A percentile compares a stretch with the other conserved stretches of the same genome.
Conservation (phyloP, 331 rosid genomes). For the Pyracantha coccinea region DNA sequence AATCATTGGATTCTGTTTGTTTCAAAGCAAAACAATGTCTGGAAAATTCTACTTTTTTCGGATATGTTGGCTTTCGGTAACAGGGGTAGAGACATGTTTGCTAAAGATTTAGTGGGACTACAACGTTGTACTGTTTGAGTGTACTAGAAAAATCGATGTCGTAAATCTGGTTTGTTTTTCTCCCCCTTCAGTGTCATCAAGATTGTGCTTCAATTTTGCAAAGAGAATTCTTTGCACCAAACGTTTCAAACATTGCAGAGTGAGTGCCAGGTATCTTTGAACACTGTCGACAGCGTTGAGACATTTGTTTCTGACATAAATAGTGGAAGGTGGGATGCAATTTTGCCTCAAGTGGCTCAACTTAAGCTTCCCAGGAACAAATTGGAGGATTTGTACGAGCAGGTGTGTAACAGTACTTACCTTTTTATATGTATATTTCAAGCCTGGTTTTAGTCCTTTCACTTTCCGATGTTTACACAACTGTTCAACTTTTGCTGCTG, state of each 20-base stretch:
- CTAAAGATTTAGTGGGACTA: background rate
- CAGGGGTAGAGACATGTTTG: background rate
- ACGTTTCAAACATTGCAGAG: conserved; percentile 86
- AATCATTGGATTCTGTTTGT: no score
- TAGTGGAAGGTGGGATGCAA: conserved; percentile 93
- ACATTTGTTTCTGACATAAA: conserved; percentile 87
- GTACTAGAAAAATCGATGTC: background rate
- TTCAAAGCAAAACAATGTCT: background rate
- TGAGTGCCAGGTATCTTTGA: conserved; percentile 95
- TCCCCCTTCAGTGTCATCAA: conserved; percentile 62
- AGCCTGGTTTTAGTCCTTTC: background rate
- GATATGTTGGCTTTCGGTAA: background rate
- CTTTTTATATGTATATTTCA: background rate
- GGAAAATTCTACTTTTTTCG: background rate
- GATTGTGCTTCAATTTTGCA: conserved; percentile 96
- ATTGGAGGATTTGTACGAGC: conserved; percentile 96
- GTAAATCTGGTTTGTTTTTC: background rate
- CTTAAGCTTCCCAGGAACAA: conserved; percentile 93
- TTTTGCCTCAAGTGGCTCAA: conserved; percentile 93
- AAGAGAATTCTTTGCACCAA: conserved; percentile 90
- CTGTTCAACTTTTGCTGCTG: background rate
- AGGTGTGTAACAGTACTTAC: conserved; percentile 31
- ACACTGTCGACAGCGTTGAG: conserved; percentile 93
- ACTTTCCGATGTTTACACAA: background rate
- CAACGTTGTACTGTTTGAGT: background rate